These are phyloP conservation scores for Globisporangium carolinianum DNA, from an alignment of 352 stramenopile species.

Conservation along the genomic window DNA sequence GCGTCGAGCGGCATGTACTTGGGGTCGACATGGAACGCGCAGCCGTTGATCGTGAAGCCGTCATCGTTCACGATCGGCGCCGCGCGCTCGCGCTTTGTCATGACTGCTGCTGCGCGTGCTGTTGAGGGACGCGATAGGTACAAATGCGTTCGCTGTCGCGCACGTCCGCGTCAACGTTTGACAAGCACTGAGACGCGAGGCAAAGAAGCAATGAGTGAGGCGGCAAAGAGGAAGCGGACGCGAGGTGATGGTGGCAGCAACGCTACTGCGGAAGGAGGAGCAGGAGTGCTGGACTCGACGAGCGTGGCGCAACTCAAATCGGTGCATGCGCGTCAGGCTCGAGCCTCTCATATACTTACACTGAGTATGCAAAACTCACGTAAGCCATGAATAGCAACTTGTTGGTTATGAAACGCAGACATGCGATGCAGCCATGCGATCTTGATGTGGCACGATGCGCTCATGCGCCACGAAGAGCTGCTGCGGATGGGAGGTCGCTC, in stretches of 20 bases:
- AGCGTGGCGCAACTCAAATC: slow-evolving; percentile 9
- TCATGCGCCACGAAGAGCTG: too few species aligned
- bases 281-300: background rate
- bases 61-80: slow-evolving; percentile 53
- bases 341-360: background rate
- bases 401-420: slow-evolving; percentile 21
- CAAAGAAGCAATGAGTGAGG: background rate
- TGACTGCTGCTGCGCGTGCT: slow-evolving; percentile 3
- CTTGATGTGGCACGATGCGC: too few species aligned
- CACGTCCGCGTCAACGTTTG: background rate
- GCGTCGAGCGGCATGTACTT: slow-evolving; percentile 83
- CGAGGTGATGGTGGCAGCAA: background rate
- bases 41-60: slow-evolving; percentile 81
- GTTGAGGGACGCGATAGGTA: too few species aligned
- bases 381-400: background rate
- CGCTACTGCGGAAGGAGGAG: background rate
- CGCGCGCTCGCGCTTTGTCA: slow-evolving; percentile 59
- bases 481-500: too few species aligned
- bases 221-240: background rate
- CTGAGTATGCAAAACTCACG: too few species aligned
- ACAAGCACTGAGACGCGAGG: background rate
- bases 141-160: too few species aligned
- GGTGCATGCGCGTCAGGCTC: slow-evolving; percentile 7
- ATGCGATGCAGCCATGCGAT: slow-evolving; percentile 4
- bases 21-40: slow-evolving; percentile 69